phyloP scores from a whole-genome alignment of 176 grass and related monocot genomes.

The Juncus effusus region DNA sequence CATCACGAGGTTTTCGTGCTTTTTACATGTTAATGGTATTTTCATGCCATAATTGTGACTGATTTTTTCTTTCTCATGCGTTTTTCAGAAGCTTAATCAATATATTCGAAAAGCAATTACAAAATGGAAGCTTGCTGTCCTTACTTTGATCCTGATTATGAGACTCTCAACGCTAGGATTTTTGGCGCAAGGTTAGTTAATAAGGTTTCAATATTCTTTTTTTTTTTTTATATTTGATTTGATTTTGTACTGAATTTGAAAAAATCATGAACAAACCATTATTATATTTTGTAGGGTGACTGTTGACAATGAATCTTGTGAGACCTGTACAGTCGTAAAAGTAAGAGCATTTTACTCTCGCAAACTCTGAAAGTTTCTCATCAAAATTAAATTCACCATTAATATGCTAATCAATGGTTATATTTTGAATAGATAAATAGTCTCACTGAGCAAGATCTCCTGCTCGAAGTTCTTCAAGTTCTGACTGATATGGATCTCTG shows the following conservation, averaged over 20 bases:
- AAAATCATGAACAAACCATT: not conserved
- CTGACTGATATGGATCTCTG: conserved; percentile 51
- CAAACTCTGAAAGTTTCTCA: too few species aligned
- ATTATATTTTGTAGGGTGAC: conserved; percentile 35
- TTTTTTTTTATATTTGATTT: not conserved
- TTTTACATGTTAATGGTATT: not conserved
- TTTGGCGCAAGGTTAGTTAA: conserved; percentile 42
- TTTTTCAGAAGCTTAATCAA: conserved; percentile 5
- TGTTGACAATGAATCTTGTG: conserved; percentile 54
- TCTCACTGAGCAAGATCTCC: conserved; percentile 40
- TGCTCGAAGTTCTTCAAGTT: conserved; percentile 51
- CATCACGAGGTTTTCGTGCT: too few species aligned
- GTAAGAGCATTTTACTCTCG: conserved; percentile 20
- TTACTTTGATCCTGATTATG: conserved; percentile 62
- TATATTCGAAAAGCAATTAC: not conserved
- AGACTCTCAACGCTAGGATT: conserved; percentile 46
- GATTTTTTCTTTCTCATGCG: not conserved
- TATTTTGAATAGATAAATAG: conserved; percentile 38
- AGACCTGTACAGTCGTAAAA: conserved; percentile 46
- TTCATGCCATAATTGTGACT: not conserved
- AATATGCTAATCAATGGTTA: not conserved
- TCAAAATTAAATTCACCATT: conserved; percentile 2
- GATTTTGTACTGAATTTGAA: not conserved
- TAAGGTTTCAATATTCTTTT: not conserved
- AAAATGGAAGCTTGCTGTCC: conserved; percentile 41